Evolutionary conservation across 495 filamentous ascomycete species (phyloP), one percentile per base, ranked within the genome.

Genomic region (Cudoniella acicularis): DNA sequence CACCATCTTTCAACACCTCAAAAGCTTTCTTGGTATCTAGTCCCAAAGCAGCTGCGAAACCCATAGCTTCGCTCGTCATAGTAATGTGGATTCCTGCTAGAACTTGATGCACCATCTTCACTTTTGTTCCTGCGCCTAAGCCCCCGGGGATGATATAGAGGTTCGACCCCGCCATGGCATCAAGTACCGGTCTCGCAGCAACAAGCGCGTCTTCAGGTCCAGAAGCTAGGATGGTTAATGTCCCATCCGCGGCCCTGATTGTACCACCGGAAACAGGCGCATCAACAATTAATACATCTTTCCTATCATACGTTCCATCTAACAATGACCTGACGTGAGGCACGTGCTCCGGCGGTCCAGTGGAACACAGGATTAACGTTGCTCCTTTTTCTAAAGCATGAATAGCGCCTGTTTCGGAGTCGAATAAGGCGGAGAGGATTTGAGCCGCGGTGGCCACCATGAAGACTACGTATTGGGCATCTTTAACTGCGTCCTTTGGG

Each of bases 61-160:
- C 89, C 80, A 89, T 80, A 1, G 81, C 85, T 70, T 94, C 90
- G 63, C 84, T 86, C 11, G 83, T 78, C 9, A 86, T 81, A 1
- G 87, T 76, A 63, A 94, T 92, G 59, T 91, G 84, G 55, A 87
- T 85, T 0, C 84, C 89, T 0, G 89, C 90, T 10, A 92, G 78
- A 17, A 94, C 84, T 69, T 94, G 90, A 70, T 92, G 89, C 51
- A 88, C 83, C 82, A 91, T 90, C 72, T 94, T 94, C 79, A 91
- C 88, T 66, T 92, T 92, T 62, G 86, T 90, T n/a, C 90, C 89
- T 0, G 83, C 83, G 3, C 88, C 88, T 50, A 92, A 74, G 2
- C 87, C 89, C 10, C 89, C 88, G 9, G 81, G 77, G 8, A 94
- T 85, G 18, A 88, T 77, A 63, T 91, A 91, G 26, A 92, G 70